Percentiles rank a stretch among this genome's conserved stretches.
Evolutionary conservation across 1,284 basidiomycete species (phyloP).

Genomic region (Singerocomus rubriflavus): DNA sequence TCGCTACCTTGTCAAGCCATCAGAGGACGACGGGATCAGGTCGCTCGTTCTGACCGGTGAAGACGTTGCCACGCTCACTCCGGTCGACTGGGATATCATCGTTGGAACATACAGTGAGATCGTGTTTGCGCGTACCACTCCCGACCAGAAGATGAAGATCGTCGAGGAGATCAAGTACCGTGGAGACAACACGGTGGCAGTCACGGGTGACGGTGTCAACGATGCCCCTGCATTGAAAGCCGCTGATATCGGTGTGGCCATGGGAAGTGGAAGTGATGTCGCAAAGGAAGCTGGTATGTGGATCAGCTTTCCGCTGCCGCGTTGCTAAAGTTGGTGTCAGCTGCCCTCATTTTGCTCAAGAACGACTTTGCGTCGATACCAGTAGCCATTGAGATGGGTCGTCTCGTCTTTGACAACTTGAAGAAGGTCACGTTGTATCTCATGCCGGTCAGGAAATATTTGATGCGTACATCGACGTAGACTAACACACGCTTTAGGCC

Average conservation of each 20-base stretch:
- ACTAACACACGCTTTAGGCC: constrained; percentile 12
- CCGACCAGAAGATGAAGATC: constrained; percentile 59
- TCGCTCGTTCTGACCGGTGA: constrained; percentile 44
- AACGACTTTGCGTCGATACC: constrained; percentile 39
- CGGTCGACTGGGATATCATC: constrained; percentile 46
- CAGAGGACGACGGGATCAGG: constrained; percentile 29
- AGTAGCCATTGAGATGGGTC: constrained; percentile 43
- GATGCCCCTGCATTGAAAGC: constrained; percentile 66
- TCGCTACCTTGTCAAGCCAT: constrained; percentile 34
- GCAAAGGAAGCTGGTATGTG: constrained; percentile 58
- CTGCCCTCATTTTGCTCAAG: constrained; percentile 33
- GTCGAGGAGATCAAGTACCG: constrained; percentile 52
- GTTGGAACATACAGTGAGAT: constrained; percentile 51
- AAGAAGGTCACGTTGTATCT: constrained; percentile 44
- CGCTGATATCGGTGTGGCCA: constrained; percentile 83
- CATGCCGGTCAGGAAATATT: constrained; percentile 31
- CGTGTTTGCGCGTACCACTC: constrained; percentile 61
- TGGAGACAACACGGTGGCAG: constrained; percentile 47
- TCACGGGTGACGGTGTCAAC: constrained; percentile 58
- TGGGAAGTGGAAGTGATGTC: constrained; percentile 85
- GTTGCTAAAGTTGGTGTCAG: constrained; percentile 6
- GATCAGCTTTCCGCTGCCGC: neutral
- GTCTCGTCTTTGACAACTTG: constrained; percentile 60
- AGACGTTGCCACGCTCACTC: constrained; percentile 43
- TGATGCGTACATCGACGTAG: neutral